A percentile compares a stretch with the other conserved stretches of the same genome.
Conservation (phyloP, 768 basidiomycete genomes). For the Mycena floridula region DNA sequence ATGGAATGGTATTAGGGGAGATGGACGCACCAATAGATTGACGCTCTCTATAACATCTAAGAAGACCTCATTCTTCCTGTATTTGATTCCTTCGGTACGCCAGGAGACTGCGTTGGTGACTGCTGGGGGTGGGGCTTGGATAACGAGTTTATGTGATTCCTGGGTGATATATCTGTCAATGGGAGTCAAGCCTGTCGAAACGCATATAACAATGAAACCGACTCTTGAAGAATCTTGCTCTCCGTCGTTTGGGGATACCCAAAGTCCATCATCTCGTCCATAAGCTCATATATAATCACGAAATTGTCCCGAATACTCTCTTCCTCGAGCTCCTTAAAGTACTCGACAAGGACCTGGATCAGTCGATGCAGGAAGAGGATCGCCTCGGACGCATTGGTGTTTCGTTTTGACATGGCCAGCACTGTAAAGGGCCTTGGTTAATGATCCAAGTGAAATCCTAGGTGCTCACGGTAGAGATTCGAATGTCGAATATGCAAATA, state of each 20-base stretch:
- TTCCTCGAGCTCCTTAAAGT: conserved; percentile 99
- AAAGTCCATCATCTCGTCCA: conserved; percentile 99
- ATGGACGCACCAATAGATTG: conserved; percentile 74
- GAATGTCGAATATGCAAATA: conserved; percentile 99
- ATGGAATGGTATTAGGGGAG: background rate
- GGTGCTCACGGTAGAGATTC: conserved; percentile 84
- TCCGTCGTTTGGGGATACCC: conserved; percentile 99
- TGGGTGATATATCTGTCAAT: conserved; percentile 96
- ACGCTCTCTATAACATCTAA: conserved; percentile 97
- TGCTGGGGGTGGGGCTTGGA: conserved; percentile 90
- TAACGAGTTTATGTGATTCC: conserved; percentile 94
- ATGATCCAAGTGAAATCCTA: background rate
- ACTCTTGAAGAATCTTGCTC: conserved; percentile 98
- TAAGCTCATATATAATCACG: conserved; percentile 96
- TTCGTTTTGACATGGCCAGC: conserved; percentile 91
- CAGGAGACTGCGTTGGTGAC: conserved; percentile 99
- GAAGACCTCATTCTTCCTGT: conserved; percentile 99
- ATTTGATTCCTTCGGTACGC: conserved; percentile 95
- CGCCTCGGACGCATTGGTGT: conserved; percentile 92
- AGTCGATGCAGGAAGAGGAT: conserved; percentile 95
- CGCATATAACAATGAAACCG: conserved; percentile 19
- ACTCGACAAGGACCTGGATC: conserved; percentile 89
- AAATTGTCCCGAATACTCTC: conserved; percentile 99
- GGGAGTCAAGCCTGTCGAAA: background rate
- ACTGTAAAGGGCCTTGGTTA: conserved; percentile 46